Evolutionary conservation across 805 yeast species (phyloP).

Genomic region (Teunomyces funiuensis): DNA sequence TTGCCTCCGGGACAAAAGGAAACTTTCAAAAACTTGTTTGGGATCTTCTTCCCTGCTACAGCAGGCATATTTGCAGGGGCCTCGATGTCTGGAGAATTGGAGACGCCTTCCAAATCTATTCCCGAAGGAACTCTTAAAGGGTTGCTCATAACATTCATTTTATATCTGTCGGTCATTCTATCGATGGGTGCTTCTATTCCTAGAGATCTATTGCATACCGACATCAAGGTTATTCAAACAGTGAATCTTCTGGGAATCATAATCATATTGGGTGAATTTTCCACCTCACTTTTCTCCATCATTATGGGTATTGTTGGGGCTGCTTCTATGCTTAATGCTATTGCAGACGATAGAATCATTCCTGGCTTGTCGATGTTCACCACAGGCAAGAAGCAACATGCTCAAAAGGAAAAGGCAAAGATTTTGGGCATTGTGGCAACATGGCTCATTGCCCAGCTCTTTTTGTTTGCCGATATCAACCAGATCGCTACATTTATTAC

Average conservation of each 20-base stretch:
- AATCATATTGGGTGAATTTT: slow-evolving; percentile 83
- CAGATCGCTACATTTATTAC: slow-evolving; percentile 93
- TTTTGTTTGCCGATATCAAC: slow-evolving; percentile 86
- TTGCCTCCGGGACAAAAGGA: slow-evolving; percentile 51
- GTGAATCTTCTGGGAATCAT: slow-evolving; percentile 67
- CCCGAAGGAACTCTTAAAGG: slow-evolving; percentile 95
- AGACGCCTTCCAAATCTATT: slow-evolving; percentile 81
- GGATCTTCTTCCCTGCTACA: slow-evolving; percentile 96
- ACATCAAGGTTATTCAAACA: slow-evolving; percentile 83
- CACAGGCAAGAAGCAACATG: slow-evolving; percentile 38
- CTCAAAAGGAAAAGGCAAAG: slow-evolving; percentile 53
- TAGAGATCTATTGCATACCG: slow-evolving; percentile 69
- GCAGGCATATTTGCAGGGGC: slow-evolving; percentile 99
- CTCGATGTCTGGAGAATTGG: slow-evolving; percentile 93
- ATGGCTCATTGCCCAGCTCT: slow-evolving; percentile 80
- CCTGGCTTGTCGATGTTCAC: slow-evolving; percentile 69
- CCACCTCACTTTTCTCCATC: slow-evolving; percentile 88
- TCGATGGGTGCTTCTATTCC: slow-evolving; percentile 82
- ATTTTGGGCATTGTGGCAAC: slow-evolving; percentile 67
- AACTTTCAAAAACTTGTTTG: slow-evolving; percentile 82
- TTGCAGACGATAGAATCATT: slow-evolving; percentile 82
- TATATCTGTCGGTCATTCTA: slow-evolving; percentile 78
- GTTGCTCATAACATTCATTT: slow-evolving; percentile 66
- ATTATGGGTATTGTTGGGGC: slow-evolving; percentile 97
- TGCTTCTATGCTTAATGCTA: slow-evolving; percentile 86